Conservation (phyloP, 2,329 filamentous ascomycete genomes). For the Aspergillus intermedius region DNA sequence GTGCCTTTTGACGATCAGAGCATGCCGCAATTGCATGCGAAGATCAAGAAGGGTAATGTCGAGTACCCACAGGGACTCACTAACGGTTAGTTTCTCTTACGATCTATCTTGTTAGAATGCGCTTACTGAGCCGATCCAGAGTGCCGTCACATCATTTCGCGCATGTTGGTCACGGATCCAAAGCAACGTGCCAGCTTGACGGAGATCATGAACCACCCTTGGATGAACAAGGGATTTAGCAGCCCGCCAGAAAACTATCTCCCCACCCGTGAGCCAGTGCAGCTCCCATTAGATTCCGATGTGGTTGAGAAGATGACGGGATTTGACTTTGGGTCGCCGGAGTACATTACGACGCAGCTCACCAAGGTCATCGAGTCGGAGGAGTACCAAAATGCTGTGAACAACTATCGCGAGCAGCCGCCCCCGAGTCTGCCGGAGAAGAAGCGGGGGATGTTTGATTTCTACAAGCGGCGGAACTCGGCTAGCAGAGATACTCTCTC, state of each 20-base stretch:
- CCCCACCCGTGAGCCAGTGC: constrained; percentile 74
- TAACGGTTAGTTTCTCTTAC: constrained; percentile 56
- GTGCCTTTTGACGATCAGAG: constrained; percentile 98
- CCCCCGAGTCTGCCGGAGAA: constrained; percentile 62
- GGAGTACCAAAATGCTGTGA: constrained; percentile 83
- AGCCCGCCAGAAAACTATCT: constrained; percentile 84
- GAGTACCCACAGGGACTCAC: constrained; percentile 95
- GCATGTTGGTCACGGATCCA: constrained; percentile 94
- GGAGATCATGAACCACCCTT: constrained; percentile 91
- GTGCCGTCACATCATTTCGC: constrained; percentile 84
- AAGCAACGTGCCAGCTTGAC: constrained; percentile 75
- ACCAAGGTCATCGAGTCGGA: constrained; percentile 84
- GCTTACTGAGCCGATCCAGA: constrained; percentile 53
- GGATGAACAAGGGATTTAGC: constrained; percentile 89
- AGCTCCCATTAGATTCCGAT: constrained; percentile 72
- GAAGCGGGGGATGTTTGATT: constrained; percentile 86
- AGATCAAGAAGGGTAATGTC: constrained; percentile 95
- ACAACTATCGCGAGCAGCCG: constrained; percentile 61
- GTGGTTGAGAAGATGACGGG: constrained; percentile 93
- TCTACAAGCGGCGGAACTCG: constrained; percentile 92
- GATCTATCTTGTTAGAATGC: constrained; percentile 2
- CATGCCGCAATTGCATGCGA: constrained; percentile 95
- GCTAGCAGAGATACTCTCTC: constrained; percentile 80
- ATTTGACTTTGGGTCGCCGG: constrained; percentile 89
- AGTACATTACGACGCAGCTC: constrained; percentile 74